These are phyloP conservation scores for Cutaneotrichosporon mucoides DNA, from an alignment of 1,284 basidiomycete genomes.

Conservation along the genomic window DNA sequence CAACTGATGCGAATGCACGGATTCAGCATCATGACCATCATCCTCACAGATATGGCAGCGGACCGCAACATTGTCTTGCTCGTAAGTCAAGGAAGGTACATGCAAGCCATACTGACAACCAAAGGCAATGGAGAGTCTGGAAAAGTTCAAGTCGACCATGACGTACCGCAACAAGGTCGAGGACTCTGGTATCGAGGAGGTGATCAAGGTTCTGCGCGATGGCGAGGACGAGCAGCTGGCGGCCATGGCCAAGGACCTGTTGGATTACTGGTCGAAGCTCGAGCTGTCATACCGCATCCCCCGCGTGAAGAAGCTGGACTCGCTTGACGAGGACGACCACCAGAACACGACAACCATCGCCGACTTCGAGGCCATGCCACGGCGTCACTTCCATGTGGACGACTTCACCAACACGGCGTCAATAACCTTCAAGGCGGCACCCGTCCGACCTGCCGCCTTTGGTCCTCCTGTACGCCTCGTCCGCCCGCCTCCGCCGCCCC, in stretches of 20 bases:
- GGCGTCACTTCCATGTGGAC: conserved; percentile 26
- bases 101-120: too few species aligned
- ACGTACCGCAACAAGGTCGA: conserved; percentile 89
- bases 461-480: conserved; percentile 13
- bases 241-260: conserved; percentile 30
- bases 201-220: conserved; percentile 54
- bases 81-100: too few species aligned
- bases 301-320: conserved; percentile 36
- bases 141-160: conserved; percentile 73
- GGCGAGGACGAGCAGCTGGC: conserved; percentile 29
- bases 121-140: conserved; percentile 64
- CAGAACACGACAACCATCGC: conserved; percentile 43
- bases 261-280: conserved; percentile 41
- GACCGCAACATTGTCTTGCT: conserved; percentile 69
- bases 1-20: conserved; percentile 91
- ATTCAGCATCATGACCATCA: conserved; percentile 84
- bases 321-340: conserved; percentile 46
- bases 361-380: conserved; percentile 27
- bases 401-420: conserved; percentile 34
- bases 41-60: conserved; percentile 67
- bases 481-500: conserved; percentile 23
- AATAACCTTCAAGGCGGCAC: conserved; percentile 33
- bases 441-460: conserved; percentile 26
- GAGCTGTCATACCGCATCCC: conserved; percentile 44
- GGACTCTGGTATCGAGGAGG: conserved; percentile 70